These are phyloP conservation scores for Funneliformis caledonium DNA, from an alignment of 371 early-diverging fungal genomes.

Conservation along the genomic window DNA sequence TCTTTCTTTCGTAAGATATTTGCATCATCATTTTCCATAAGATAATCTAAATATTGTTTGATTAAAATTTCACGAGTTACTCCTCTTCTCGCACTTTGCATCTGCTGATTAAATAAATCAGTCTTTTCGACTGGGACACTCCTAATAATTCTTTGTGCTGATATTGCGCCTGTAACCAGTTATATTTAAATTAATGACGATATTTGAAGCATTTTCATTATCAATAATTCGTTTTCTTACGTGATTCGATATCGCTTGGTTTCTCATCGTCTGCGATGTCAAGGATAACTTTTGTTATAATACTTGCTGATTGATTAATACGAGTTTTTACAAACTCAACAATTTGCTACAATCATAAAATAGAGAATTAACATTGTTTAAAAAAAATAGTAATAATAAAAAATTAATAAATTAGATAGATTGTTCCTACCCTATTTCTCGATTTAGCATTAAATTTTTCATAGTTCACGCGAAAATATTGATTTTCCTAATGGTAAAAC, in stretches of 20 bases:
- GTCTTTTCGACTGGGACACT: constrained; percentile 50
- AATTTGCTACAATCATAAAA: constrained; percentile 52
- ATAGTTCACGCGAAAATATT: constrained; percentile 73
- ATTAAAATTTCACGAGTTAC: constrained; percentile 55
- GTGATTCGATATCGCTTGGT: not conserved
- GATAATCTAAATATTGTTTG: constrained; percentile 67
- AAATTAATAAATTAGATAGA: not conserved
- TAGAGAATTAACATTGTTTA: not conserved
- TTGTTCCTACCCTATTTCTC: constrained; percentile 67
- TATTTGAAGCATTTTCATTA: not conserved
- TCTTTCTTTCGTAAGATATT: constrained; percentile 73
- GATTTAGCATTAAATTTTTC: constrained; percentile 77
- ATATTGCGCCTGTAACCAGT: constrained; percentile 51
- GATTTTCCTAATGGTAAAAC: constrained; percentile 50
- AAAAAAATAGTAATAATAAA: not conserved
- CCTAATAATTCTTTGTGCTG: constrained; percentile 62
- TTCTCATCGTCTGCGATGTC: constrained; percentile 48
- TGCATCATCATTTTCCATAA: constrained; percentile 63
- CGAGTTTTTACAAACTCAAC: constrained; percentile 65
- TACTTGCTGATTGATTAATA: constrained; percentile 72
- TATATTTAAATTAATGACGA: not conserved
- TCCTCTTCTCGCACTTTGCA: constrained; percentile 52
- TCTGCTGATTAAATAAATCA: constrained; percentile 49
- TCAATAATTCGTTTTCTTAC: not conserved
- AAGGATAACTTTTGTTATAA: constrained; percentile 66